phyloP scores from a whole-genome alignment of 2,329 filamentous ascomycete species.

The Fusarium sublunatum region DNA sequence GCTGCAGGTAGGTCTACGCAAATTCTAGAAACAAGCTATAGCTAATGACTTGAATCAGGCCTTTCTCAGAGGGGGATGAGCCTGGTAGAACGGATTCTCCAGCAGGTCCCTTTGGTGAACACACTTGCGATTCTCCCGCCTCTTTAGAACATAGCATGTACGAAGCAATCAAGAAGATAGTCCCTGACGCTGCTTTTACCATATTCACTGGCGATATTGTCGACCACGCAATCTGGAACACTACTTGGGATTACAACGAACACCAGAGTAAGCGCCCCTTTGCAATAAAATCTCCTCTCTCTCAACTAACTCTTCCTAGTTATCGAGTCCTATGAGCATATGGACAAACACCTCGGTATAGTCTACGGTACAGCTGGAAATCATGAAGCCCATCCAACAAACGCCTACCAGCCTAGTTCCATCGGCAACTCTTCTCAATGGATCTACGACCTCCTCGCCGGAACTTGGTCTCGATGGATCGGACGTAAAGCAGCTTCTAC shows the following conservation, averaged over 20 bases:
- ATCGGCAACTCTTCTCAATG: slow-evolving; percentile 58
- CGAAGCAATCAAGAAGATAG: slow-evolving; percentile 59
- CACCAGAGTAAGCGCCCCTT: slow-evolving; percentile 43
- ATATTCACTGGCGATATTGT: slow-evolving; percentile 71
- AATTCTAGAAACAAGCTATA: too few relatives aligned
- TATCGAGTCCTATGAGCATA: slow-evolving; percentile 59
- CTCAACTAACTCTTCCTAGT: slow-evolving; percentile 46
- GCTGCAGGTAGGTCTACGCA: slow-evolving; percentile 59
- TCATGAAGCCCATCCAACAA: slow-evolving; percentile 66
- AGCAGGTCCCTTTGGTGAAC: slow-evolving; percentile 64
- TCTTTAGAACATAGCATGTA: slow-evolving; percentile 67
- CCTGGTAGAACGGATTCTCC: slow-evolving; percentile 61
- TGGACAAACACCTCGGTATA: slow-evolving; percentile 55
- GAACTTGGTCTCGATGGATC: slow-evolving; percentile 61
- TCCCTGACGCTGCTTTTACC: slow-evolving; percentile 62
- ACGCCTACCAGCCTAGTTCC: slow-evolving; percentile 59
- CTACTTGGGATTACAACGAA: slow-evolving; percentile 50
- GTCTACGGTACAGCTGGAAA: slow-evolving; percentile 68
- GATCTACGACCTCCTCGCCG: slow-evolving; percentile 63
- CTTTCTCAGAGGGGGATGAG: slow-evolving; percentile 59
- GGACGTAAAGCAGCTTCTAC: slow-evolving; percentile 48
- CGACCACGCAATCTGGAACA: slow-evolving; percentile 64
- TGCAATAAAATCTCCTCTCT: too few relatives aligned
- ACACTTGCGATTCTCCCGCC: slow-evolving; percentile 64
- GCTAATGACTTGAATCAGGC: slow-evolving; percentile 43